Conservation (phyloP, 495 filamentous ascomycete species). For the Penicillium maclennaniae region DNA sequence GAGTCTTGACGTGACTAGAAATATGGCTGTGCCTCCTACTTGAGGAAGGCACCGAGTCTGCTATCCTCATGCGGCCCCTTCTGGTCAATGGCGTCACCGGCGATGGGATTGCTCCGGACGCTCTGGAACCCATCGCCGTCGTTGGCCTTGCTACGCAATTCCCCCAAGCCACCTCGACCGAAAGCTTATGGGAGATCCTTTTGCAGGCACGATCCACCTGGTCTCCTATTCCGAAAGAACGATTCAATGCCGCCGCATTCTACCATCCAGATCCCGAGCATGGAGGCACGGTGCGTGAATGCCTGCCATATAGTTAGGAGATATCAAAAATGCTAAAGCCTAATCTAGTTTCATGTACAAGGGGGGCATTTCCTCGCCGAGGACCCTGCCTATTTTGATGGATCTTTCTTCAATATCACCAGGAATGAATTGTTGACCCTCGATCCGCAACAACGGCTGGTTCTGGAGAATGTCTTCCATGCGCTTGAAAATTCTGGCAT, state of each 20-base stretch:
- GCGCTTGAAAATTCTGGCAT: conserved; percentile 32
- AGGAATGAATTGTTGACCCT: conserved; percentile 46
- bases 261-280: conserved; percentile 32
- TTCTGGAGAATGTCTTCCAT: conserved; percentile 58
- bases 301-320: not conserved
- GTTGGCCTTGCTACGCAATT: conserved; percentile 54
- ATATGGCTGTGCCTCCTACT: conserved; percentile 6
- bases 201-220: conserved; percentile 38
- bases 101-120: conserved; percentile 8
- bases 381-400: conserved; percentile 41
- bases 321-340: not conserved
- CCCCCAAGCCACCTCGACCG: conserved; percentile 48
- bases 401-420: conserved; percentile 55
- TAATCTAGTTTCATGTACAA: conserved; percentile 17
- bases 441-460: conserved; percentile 47
- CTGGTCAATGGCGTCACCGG: not conserved
- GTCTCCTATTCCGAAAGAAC: conserved; percentile 53
- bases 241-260: conserved; percentile 49
- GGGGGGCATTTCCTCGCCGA: conserved; percentile 29
- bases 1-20: conserved; percentile 3
- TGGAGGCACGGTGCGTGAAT: conserved; percentile 25
- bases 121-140: conserved; percentile 48
- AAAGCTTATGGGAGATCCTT: conserved; percentile 43
- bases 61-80: conserved; percentile 8
- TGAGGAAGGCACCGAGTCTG: conserved; percentile 1